Evolutionary conservation across 1,139 yeast species (phyloP).

Genomic region (Lodderomyces elongisporus): DNA sequence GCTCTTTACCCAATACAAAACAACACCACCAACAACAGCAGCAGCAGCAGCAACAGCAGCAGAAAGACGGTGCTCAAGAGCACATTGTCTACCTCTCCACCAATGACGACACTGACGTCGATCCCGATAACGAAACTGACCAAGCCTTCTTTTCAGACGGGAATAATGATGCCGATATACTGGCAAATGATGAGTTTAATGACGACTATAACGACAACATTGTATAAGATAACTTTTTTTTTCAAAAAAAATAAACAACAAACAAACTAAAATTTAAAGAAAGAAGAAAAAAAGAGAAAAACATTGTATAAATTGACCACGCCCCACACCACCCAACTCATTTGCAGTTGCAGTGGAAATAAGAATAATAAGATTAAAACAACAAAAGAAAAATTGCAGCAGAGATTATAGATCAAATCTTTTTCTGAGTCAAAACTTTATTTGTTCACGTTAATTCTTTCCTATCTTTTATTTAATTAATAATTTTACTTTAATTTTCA

Average conservation of each 20-base stretch:
- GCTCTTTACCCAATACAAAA: background rate
- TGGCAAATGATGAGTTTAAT: constrained; percentile 1
- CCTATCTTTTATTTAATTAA: too few species aligned
- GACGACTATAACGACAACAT: constrained; percentile 10
- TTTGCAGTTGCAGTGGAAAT: too few species aligned
- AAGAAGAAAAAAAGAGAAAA: background rate
- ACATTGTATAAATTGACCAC: too few species aligned
- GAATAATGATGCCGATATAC: constrained; percentile 1
- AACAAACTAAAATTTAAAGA: too few species aligned
- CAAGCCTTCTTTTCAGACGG: constrained; percentile 2
- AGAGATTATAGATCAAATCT: too few species aligned
- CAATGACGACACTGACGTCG: constrained; percentile 1
- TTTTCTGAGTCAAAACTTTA: too few species aligned
- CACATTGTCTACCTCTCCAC: background rate
- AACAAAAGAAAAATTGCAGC: too few species aligned
- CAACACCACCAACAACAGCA: constrained; percentile 4
- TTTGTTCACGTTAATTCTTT: too few species aligned
- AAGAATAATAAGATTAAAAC: too few species aligned
- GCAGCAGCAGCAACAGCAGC: background rate
- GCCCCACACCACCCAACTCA: too few species aligned
- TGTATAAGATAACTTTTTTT: constrained; percentile 8
- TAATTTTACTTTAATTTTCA: too few species aligned
- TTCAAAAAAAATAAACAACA: background rate
- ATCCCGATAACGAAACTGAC: constrained; percentile 2
- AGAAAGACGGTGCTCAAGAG: background rate